phyloP scores from a whole-genome alignment of 257 asterid genomes.

The Sherardia arvensis region DNA sequence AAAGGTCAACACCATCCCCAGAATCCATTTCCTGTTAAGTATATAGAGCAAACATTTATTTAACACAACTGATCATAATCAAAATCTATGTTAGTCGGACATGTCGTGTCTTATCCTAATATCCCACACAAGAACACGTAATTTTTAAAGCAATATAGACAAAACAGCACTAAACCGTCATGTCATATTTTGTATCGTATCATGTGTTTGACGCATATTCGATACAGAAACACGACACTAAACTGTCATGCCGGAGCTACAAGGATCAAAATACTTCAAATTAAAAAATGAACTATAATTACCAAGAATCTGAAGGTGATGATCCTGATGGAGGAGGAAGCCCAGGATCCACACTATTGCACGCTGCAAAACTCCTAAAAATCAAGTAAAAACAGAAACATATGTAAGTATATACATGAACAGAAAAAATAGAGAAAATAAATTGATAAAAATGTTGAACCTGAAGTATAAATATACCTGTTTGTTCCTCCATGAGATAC shows the following conservation, averaged over 20 bases:
- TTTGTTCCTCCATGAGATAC: background rate
- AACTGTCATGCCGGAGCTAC: too few species aligned
- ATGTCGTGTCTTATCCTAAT: too few species aligned
- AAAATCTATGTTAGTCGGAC: too few species aligned
- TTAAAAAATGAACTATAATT: background rate
- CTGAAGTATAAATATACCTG: background rate
- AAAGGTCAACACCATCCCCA: constrained; percentile 47
- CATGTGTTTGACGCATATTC: too few species aligned
- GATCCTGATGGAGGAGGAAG: constrained; percentile 46
- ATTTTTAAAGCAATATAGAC: too few species aligned
- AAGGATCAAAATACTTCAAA: background rate
- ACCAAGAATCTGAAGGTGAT: constrained; percentile 43
- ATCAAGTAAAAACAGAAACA: background rate
- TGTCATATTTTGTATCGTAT: too few species aligned
- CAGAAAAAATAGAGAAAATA: background rate
- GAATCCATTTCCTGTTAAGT: constrained; percentile 51
- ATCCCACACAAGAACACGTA: too few species aligned
- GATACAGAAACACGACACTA: too few species aligned
- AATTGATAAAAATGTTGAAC: background rate
- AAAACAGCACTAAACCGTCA: too few species aligned
- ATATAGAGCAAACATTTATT: background rate
- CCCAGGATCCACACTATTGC: constrained; percentile 24
- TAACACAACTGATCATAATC: too few species aligned
- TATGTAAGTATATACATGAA: background rate
- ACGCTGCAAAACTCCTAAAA: constrained; percentile 17